Percentiles rank a stretch among this genome's conserved stretches.
These are phyloP conservation scores for Acacia confusa DNA, from an alignment of 306 rosid species.

Conservation along the genomic window DNA sequence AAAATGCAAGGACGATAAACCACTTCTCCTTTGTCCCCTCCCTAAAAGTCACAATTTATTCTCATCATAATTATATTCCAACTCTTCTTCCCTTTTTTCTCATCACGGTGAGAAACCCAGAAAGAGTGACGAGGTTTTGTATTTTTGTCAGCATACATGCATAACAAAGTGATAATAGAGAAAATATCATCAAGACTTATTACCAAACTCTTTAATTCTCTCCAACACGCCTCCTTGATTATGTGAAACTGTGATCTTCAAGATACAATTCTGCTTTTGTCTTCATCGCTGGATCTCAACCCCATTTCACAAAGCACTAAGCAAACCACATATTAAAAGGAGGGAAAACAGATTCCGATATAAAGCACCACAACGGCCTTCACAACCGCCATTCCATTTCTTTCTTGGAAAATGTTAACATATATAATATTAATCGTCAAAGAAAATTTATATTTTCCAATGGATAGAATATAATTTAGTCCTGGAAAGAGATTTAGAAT, in stretches of 20 bases:
- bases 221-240: background rate
- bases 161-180: background rate
- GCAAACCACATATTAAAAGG: background rate
- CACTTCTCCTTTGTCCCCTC: background rate
- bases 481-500: background rate
- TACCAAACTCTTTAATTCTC: background rate
- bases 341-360: background rate
- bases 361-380: background rate
- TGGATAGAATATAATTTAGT: background rate
- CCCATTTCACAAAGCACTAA: background rate
- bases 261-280: background rate
- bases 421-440: background rate
- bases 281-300: background rate
- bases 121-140: background rate
- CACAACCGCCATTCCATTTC: background rate
- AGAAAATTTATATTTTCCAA: background rate
- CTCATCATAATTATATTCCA: background rate
- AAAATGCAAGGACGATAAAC: constrained; percentile 12
- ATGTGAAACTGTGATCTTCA: background rate
- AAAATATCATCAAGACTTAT: background rate
- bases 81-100: background rate
- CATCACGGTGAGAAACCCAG: background rate
- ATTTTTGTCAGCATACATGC: background rate
- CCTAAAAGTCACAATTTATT: background rate
- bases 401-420: background rate